These are phyloP conservation scores for Cytospora piceicola DNA, from an alignment of 2,329 filamentous ascomycete species.

Conservation along the genomic window DNA sequence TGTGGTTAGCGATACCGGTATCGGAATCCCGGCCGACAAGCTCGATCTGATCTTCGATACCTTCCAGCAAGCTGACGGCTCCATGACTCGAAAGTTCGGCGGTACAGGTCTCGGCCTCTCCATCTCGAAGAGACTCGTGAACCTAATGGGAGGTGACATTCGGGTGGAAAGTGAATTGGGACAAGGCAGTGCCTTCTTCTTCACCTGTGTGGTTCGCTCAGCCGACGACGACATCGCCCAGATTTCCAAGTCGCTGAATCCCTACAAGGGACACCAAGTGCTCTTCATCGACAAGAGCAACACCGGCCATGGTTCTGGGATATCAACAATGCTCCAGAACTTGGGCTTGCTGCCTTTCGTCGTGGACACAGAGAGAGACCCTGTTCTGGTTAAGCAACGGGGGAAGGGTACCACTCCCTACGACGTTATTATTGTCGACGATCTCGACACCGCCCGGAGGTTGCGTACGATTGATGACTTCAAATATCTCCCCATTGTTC, in stretches of 20 bases:
- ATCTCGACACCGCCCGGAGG: conserved; percentile 84
- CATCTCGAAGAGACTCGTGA: conserved; percentile 93
- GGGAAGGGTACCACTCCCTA: conserved; percentile 69
- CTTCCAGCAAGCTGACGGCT: conserved; percentile 97
- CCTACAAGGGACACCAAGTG: conserved; percentile 91
- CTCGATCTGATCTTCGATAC: conserved; percentile 97
- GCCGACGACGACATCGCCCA: conserved; percentile 77
- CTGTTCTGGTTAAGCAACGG: conserved; percentile 56
- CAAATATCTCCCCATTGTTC: conserved; percentile 95
- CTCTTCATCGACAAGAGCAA: conserved; percentile 92
- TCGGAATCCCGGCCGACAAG: conserved; percentile 94
- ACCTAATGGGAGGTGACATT: conserved; percentile 93
- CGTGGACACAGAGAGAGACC: conserved; percentile 77
- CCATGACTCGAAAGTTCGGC: conserved; percentile 93
- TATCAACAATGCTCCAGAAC: conserved; percentile 75
- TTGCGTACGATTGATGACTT: conserved; percentile 89
- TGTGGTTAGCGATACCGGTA: conserved; percentile 92
- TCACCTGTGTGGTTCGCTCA: conserved; percentile 88
- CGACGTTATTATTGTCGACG: conserved; percentile 95
- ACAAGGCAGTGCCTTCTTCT: conserved; percentile 92
- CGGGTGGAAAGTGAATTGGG: conserved; percentile 95
- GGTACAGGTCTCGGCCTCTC: conserved; percentile 92
- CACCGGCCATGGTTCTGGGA: conserved; percentile 75
- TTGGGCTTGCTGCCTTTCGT: conserved; percentile 83
- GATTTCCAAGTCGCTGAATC: conserved; percentile 81